Conservation (phyloP, 2,329 filamentous ascomycete species). For the Colletotrichum camelliae region DNA sequence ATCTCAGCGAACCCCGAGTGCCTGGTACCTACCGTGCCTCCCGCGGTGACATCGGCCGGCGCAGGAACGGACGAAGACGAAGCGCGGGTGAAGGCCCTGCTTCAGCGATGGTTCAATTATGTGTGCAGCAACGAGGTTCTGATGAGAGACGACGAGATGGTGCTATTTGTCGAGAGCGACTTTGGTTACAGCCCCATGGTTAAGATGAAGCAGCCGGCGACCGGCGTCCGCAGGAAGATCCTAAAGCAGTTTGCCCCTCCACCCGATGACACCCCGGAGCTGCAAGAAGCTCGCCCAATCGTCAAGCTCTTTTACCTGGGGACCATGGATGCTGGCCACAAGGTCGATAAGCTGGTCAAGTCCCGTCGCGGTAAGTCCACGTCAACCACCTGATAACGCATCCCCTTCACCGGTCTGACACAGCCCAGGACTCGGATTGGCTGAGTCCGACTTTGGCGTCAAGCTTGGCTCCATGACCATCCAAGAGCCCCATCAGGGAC, state of each 20-base stretch:
- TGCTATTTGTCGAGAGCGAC: constrained; percentile 98
- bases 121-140: constrained; percentile 92
- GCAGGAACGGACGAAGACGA: constrained; percentile 98
- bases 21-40: constrained; percentile 90
- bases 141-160: constrained; percentile 95
- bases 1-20: constrained; percentile 98
- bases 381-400: not conserved
- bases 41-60: constrained; percentile 92
- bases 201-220: constrained; percentile 95
- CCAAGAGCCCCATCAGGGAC: constrained; percentile 87
- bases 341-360: constrained; percentile 94
- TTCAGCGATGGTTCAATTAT: constrained; percentile 95
- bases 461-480: constrained; percentile 87
- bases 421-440: constrained; percentile 79
- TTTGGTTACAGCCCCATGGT: constrained; percentile 97
- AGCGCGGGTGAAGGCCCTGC: constrained; percentile 80
- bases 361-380: constrained; percentile 76
- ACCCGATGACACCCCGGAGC: constrained; percentile 94
- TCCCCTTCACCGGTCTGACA: constrained; percentile 24
- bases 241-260: constrained; percentile 98
- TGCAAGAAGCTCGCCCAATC: constrained; percentile 85
- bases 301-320: constrained; percentile 97
- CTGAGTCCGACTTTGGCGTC: constrained; percentile 91
- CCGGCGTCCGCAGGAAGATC: constrained; percentile 91
- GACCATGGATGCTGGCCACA: constrained; percentile 96